phyloP scores from a whole-genome alignment of 148 eudicot genomes.

The Selenicereus undatus region DNA sequence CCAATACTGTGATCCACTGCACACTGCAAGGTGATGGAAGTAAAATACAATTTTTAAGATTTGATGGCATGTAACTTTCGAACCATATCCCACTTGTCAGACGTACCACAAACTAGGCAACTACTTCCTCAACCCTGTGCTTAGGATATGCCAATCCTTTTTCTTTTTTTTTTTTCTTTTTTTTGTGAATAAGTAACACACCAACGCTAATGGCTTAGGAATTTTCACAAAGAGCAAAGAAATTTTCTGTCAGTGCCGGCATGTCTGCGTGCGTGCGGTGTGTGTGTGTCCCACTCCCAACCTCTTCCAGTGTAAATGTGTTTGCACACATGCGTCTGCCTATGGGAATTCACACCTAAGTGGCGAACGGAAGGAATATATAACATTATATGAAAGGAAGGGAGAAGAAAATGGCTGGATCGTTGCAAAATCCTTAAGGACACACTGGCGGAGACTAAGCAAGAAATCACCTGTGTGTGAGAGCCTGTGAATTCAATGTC shows the following conservation, averaged over 20 bases:
- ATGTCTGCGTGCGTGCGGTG: too few species aligned
- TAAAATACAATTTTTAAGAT: too few species aligned
- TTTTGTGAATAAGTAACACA: too few species aligned
- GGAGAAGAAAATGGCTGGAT: not conserved
- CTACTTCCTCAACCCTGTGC: too few species aligned
- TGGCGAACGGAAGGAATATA: not conserved
- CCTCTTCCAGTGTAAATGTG: not conserved
- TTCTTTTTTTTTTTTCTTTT: too few species aligned
- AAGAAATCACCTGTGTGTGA: slow-evolving; percentile 79
- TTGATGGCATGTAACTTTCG: too few species aligned
- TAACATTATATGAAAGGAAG: not conserved
- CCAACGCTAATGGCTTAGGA: too few species aligned
- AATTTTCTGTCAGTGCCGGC: not conserved
- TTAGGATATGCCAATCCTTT: too few species aligned
- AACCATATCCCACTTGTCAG: too few species aligned
- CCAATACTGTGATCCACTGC: too few species aligned
- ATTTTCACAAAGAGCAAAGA: not conserved
- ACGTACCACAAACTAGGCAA: too few species aligned
- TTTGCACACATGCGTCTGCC: not conserved
- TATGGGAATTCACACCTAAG: not conserved
- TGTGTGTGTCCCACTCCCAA: not conserved
- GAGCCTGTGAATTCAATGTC: slow-evolving; percentile 99
- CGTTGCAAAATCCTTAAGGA: not conserved
- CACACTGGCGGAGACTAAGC: not conserved
- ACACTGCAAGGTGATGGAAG: too few species aligned